Conservation (phyloP, 108 stramenopile species). For the Cyclotella sp. region DNA sequence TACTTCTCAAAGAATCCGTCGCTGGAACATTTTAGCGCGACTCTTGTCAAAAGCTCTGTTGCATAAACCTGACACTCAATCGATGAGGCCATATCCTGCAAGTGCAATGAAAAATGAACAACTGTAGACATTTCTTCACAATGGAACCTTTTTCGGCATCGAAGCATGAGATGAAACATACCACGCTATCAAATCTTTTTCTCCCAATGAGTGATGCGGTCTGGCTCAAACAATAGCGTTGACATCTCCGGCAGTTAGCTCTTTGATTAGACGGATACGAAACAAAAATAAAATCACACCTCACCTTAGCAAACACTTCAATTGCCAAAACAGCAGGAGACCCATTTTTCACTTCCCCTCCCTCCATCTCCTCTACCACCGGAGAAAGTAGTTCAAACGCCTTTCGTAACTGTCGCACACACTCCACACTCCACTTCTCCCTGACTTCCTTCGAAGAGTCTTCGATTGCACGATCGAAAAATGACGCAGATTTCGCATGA, state of each 20-base stretch:
- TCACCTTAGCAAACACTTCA: constrained; percentile 51
- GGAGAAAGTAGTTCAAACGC: constrained; percentile 33
- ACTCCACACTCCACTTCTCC: constrained; percentile 20
- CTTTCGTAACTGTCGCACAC: constrained; percentile 30
- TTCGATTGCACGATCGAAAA: constrained; percentile 27
- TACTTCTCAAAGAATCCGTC: constrained; percentile 38
- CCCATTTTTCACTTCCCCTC: constrained; percentile 7
- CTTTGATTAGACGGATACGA: not conserved
- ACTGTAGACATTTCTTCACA: no score
- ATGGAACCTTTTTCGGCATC: not conserved
- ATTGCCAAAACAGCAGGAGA: constrained; percentile 30
- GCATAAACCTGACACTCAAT: constrained; percentile 37
- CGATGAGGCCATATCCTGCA: constrained; percentile 30
- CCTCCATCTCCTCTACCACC: constrained; percentile 11
- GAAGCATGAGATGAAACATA: not conserved
- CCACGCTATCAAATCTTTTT: constrained; percentile 22
- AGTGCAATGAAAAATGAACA: not conserved
- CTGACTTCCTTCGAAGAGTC: constrained; percentile 2
- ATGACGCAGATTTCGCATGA: constrained; percentile 35
- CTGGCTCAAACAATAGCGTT: constrained; percentile 14
- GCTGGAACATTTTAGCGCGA: constrained; percentile 30
- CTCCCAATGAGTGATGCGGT: constrained; percentile 32
- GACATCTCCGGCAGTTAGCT: not conserved
- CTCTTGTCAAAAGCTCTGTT: constrained; percentile 32
- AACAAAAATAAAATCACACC: not conserved